Evolutionary conservation across 2,329 filamentous ascomycete genomes (phyloP).

Genomic region (Diaporthe humulicola): DNA sequence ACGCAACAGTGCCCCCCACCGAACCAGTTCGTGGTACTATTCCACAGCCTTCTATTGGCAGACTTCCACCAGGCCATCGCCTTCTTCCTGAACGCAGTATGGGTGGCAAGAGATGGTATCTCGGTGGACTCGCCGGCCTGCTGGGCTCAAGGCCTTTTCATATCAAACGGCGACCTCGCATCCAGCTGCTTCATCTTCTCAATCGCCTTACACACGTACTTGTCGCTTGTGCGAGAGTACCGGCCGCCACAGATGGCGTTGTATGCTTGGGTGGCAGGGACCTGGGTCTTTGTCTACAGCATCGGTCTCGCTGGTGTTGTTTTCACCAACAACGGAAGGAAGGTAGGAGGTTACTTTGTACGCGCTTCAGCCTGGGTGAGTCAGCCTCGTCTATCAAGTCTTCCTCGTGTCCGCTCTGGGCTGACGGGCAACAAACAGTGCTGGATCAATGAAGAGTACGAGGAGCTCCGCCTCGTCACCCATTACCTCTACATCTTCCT

Average conservation of each 20-base stretch:
- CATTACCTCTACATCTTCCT: conserved; percentile 75
- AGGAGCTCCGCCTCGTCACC: conserved; percentile 66
- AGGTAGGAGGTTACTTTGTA: conserved; percentile 59
- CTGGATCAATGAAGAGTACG: conserved; percentile 69
- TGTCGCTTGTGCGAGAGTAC: conserved; percentile 63
- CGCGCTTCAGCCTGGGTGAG: conserved; percentile 67
- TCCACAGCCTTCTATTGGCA: conserved; percentile 71
- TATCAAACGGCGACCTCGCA: conserved; percentile 69
- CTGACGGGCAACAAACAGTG: conserved; percentile 56
- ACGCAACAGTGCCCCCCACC: conserved; percentile 31
- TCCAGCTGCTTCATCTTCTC: conserved; percentile 69
- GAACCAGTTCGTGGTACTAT: conserved; percentile 71
- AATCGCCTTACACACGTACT: conserved; percentile 71
- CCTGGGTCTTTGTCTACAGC: conserved; percentile 65
- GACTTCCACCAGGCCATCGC: conserved; percentile 69
- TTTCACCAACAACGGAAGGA: conserved; percentile 45
- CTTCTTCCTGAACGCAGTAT: conserved; percentile 68
- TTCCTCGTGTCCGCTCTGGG: not conserved
- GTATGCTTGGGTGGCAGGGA: conserved; percentile 53
- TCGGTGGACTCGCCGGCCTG: conserved; percentile 62
- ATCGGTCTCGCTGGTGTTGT: conserved; percentile 57
- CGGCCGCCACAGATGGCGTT: conserved; percentile 60
- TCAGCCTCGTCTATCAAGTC: not conserved
- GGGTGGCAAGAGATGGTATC: conserved; percentile 63
- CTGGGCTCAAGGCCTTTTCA: conserved; percentile 67